A percentile compares a stretch with the other conserved stretches of the same genome.
Conservation (phyloP, 1,139 yeast genomes). For the Zygotorulaspora mrakii region DNA sequence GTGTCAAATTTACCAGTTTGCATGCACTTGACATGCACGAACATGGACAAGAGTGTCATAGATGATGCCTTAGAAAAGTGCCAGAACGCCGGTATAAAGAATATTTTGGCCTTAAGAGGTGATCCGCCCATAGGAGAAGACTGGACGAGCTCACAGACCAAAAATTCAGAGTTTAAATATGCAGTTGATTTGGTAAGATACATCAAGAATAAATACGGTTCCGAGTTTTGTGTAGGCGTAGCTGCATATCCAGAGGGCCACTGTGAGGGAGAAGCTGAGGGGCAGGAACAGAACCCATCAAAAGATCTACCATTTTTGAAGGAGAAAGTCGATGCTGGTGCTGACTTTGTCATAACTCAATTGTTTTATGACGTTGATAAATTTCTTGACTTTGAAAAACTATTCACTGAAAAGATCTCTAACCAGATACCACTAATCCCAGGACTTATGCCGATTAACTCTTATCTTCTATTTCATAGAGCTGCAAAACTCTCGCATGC, state of each 20-base stretch:
- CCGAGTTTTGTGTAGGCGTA: slow-evolving; percentile 81
- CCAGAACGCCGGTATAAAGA: slow-evolving; percentile 70
- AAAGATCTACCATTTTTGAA: slow-evolving; percentile 71
- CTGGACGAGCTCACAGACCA: slow-evolving; percentile 19
- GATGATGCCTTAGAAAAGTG: slow-evolving; percentile 77
- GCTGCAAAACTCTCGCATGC: slow-evolving; percentile 92
- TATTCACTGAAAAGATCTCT: slow-evolving; percentile 40
- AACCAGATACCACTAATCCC: slow-evolving; percentile 66
- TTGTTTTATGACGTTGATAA: slow-evolving; percentile 66
- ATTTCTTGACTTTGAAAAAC: slow-evolving; percentile 50
- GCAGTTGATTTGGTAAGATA: slow-evolving; percentile 84
- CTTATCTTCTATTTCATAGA: slow-evolving; percentile 77
- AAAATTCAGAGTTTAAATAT: slow-evolving; percentile 52
- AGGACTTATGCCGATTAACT: slow-evolving; percentile 95
- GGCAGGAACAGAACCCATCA: slow-evolving; percentile 55
- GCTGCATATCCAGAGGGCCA: slow-evolving; percentile 98
- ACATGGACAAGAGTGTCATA: slow-evolving; percentile 70
- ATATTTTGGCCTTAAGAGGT: slow-evolving; percentile 89
- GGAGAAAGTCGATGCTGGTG: slow-evolving; percentile 89
- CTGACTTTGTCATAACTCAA: slow-evolving; percentile 89
- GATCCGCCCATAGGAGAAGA: slow-evolving; percentile 84
- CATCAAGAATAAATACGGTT: slow-evolving; percentile 64
- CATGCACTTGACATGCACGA: slow-evolving; percentile 93
- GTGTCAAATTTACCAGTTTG: slow-evolving; percentile 82
- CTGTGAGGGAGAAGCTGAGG: slow-evolving; percentile 67